Evolutionary conservation across 1,284 basidiomycete genomes (phyloP).

Genomic region (Cutaneotrichosporon sp.): DNA sequence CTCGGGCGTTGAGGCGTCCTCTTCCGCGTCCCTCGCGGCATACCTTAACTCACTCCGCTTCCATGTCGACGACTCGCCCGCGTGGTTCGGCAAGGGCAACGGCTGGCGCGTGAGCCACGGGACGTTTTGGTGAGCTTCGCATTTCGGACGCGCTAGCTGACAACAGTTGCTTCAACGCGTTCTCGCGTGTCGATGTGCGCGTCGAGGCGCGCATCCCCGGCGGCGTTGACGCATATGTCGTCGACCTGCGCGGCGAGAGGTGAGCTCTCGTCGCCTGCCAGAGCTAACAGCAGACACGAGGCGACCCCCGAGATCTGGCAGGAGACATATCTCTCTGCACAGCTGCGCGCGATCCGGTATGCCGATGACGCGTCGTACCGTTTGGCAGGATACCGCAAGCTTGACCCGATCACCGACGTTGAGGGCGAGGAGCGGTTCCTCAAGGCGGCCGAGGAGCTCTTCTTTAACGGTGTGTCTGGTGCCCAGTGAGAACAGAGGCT

Average conservation of each 20-base stretch:
- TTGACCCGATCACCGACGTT: slow-evolving; percentile 85
- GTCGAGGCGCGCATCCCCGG: slow-evolving; percentile 99
- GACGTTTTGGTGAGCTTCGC: slow-evolving; percentile 72
- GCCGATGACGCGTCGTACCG: slow-evolving; percentile 90
- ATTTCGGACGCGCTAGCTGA: neutral
- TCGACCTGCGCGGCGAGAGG: slow-evolving; percentile 91
- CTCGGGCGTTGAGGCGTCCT: slow-evolving; percentile 94
- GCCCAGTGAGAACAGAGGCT: slow-evolving; percentile 1
- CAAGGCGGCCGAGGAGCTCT: slow-evolving; percentile 82
- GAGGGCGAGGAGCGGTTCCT: slow-evolving; percentile 89
- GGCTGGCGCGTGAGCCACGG: slow-evolving; percentile 92
- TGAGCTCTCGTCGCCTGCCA: slow-evolving; percentile 46
- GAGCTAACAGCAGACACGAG: slow-evolving; percentile 61
- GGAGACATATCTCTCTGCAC: slow-evolving; percentile 91
- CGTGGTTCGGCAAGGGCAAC: slow-evolving; percentile 84
- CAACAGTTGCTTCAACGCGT: slow-evolving; percentile 90
- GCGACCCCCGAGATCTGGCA: slow-evolving; percentile 91
- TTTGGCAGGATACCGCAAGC: slow-evolving; percentile 87
- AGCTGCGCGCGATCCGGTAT: slow-evolving; percentile 86
- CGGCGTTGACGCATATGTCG: slow-evolving; percentile 88
- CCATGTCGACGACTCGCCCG: slow-evolving; percentile 80
- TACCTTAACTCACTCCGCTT: slow-evolving; percentile 98
- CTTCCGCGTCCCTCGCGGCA: slow-evolving; percentile 91
- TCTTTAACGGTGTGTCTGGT: slow-evolving; percentile 68
- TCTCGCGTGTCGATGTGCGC: slow-evolving; percentile 90